Conservation (phyloP, 2,329 filamentous ascomycete species). For the Alternaria solani region DNA sequence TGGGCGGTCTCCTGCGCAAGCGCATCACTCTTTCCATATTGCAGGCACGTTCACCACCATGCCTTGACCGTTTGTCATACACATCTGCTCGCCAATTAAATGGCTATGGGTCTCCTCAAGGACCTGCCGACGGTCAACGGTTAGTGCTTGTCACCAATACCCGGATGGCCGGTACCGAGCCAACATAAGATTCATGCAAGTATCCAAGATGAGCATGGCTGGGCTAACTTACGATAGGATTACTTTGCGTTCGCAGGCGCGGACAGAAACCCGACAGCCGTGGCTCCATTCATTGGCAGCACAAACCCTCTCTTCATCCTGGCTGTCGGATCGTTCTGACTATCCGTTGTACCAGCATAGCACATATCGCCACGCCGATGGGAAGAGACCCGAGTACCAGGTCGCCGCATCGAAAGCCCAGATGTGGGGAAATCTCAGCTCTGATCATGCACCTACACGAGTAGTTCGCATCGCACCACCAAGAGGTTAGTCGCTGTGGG, state of each 20-base stretch:
- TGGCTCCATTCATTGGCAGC: conserved; percentile 34
- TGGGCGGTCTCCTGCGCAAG: conserved; percentile 7
- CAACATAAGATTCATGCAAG: background rate
- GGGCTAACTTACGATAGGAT: conserved; percentile 6
- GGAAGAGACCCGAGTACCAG: conserved; percentile 37
- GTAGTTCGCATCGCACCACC: conserved; percentile 40
- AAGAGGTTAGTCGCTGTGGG: conserved; percentile 7
- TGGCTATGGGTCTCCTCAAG: background rate
- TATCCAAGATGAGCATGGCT: background rate
- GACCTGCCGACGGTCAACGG: background rate
- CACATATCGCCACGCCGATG: conserved; percentile 38
- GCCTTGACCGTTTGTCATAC: background rate
- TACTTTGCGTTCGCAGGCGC: conserved; percentile 29
- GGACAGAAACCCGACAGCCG: conserved; percentile 33
- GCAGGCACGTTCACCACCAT: background rate
- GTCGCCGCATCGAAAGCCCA: conserved; percentile 37
- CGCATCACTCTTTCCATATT: background rate
- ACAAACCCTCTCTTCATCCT: conserved; percentile 30
- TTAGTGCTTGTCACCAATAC: background rate
- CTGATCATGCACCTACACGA: conserved; percentile 36
- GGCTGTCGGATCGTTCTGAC: conserved; percentile 41
- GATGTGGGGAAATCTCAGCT: conserved; percentile 39
- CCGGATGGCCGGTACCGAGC: background rate
- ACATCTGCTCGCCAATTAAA: background rate
- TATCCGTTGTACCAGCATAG: conserved; percentile 31